A percentile compares a stretch with the other conserved stretches of the same genome.
Evolutionary conservation across 768 basidiomycete genomes (phyloP).

Genomic region (Suillus spraguei): DNA sequence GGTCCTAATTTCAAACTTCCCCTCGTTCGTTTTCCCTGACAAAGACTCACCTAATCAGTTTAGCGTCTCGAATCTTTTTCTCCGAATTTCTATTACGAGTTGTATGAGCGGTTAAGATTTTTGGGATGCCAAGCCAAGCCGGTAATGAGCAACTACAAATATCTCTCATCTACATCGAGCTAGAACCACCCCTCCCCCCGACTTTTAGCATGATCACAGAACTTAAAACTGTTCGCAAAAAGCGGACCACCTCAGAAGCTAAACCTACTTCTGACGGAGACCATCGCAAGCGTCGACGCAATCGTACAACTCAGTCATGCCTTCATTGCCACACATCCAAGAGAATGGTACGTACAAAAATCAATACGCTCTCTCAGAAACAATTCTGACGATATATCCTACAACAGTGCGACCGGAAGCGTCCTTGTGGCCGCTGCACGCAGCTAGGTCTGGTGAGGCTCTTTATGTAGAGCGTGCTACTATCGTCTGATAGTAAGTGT

Average conservation of each 20-base stretch:
- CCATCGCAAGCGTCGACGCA: constrained; percentile 65
- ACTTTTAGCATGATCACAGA: constrained; percentile 30
- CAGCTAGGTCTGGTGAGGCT: constrained; percentile 41
- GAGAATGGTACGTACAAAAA: constrained; percentile 54
- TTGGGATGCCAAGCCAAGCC: constrained; percentile 23
- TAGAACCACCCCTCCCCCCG: not conserved
- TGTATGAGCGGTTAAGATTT: constrained; percentile 14
- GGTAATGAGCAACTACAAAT: constrained; percentile 29
- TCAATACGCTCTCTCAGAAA: too few species aligned
- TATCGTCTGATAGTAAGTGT: constrained; percentile 14
- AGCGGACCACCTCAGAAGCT: constrained; percentile 28
- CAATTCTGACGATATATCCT: not conserved
- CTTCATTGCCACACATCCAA: constrained; percentile 76
- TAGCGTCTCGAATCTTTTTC: not conserved
- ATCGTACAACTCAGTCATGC: constrained; percentile 74
- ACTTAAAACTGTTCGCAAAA: constrained; percentile 30
- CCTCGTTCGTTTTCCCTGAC: constrained; percentile 17
- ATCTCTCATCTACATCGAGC: constrained; percentile 17
- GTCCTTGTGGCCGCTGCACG: constrained; percentile 49
- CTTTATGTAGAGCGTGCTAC: constrained; percentile 30
- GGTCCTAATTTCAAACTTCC: constrained; percentile 12
- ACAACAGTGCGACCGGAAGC: constrained; percentile 48
- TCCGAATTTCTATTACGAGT: constrained; percentile 13
- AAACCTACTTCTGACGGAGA: constrained; percentile 46
- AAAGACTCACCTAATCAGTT: constrained; percentile 17